A percentile compares a stretch with the other conserved stretches of the same genome.
These are phyloP conservation scores for Phycomyces blakesleeanus DNA, from an alignment of 192 early-diverging fungal genomes.

Conservation along the genomic window DNA sequence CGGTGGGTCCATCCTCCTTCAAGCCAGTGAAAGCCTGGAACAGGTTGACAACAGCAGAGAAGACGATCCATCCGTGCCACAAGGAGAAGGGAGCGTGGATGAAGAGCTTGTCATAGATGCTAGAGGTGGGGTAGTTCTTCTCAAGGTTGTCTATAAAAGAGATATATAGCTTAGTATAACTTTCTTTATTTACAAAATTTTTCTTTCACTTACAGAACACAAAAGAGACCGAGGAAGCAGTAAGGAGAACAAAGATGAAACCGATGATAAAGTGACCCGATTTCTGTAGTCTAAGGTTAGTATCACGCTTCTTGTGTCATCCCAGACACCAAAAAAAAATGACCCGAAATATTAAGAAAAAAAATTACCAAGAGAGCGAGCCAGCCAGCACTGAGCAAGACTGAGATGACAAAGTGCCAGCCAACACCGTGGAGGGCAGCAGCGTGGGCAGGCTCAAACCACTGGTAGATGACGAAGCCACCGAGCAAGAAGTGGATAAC, in stretches of 20 bases:
- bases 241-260: conserved; percentile 54
- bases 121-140: conserved; percentile 29
- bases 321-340: not conserved
- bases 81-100: conserved; percentile 58
- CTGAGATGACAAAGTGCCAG: conserved; percentile 61
- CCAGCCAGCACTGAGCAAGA: conserved; percentile 57
- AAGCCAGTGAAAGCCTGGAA: conserved; percentile 55
- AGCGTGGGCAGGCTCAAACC: conserved; percentile 47
- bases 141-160: conserved; percentile 36
- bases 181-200: conserved; percentile 2
- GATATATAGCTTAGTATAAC: not conserved
- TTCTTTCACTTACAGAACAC: conserved; percentile 51
- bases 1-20: conserved; percentile 34
- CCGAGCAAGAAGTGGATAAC: conserved; percentile 58
- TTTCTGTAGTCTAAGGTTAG: conserved; percentile 13
- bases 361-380: conserved; percentile 54
- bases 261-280: conserved; percentile 49
- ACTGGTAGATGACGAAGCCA: conserved; percentile 63
- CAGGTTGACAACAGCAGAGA: conserved; percentile 53
- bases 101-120: conserved; percentile 42
- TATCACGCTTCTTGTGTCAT: not conserved
- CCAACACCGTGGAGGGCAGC: conserved; percentile 54
- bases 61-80: conserved; percentile 63
- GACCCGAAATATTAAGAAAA: not conserved
- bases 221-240: conserved; percentile 51